phyloP scores from a whole-genome alignment of 2,329 filamentous ascomycete species.

The Colletotrichum nymphaeae region DNA sequence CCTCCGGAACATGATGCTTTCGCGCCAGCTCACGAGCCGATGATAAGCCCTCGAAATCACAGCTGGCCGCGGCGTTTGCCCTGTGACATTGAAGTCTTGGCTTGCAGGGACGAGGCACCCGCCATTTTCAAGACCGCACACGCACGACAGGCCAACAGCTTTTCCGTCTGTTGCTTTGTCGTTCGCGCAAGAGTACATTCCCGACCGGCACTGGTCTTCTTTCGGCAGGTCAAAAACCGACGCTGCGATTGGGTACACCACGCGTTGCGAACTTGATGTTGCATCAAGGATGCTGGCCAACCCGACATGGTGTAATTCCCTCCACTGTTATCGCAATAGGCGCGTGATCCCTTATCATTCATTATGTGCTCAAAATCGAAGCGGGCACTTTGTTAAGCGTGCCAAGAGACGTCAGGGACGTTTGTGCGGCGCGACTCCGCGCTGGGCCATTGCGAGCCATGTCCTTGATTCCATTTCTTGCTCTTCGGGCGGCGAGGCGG shows the following conservation, averaged over 20 bases:
- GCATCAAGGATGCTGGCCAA: background rate
- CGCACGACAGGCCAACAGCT: background rate
- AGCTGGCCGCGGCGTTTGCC: background rate
- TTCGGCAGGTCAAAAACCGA: constrained; percentile 23
- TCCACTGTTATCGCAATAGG: constrained; percentile 14
- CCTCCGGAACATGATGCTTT: background rate
- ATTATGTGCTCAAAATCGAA: background rate
- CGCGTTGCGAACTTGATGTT: background rate
- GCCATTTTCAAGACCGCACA: background rate
- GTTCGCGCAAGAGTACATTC: constrained; percentile 2
- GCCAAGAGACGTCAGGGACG: constrained; percentile 24
- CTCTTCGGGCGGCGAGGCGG: background rate
- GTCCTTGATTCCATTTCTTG: background rate
- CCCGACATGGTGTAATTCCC: constrained; percentile 8
- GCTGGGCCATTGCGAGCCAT: background rate
- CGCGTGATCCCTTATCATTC: constrained; percentile 6
- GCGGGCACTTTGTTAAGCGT: background rate
- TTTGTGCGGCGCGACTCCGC: constrained; percentile 19
- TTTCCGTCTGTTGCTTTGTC: background rate
- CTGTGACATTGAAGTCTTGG: constrained; percentile 8
- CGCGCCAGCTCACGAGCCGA: background rate
- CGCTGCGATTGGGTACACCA: background rate
- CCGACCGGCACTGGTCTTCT: constrained; percentile 11
- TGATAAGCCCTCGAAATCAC: background rate
- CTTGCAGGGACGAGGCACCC: background rate